Percentiles rank a stretch among this genome's conserved stretches.
Evolutionary conservation across 2,329 filamentous ascomycete species (phyloP).

Genomic region (Hypomyces rosellus): DNA sequence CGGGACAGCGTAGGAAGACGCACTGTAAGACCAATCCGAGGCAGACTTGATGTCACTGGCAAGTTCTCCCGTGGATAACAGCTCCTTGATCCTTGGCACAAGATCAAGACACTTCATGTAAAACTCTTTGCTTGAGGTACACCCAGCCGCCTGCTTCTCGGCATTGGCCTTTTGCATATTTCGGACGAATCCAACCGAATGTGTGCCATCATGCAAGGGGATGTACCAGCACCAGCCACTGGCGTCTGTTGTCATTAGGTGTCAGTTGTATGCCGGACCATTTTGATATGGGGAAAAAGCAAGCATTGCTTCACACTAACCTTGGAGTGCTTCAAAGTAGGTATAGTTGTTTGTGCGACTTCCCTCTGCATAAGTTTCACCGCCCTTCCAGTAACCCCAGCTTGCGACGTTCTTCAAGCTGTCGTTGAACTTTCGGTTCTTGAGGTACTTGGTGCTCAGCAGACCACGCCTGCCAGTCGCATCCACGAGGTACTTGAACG

Average conservation of each 20-base stretch:
- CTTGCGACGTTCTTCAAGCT: slow-evolving; percentile 43
- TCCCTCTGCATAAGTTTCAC: slow-evolving; percentile 26
- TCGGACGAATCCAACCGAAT: no score
- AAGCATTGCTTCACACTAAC: slow-evolving; percentile 13
- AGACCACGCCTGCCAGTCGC: slow-evolving; percentile 40
- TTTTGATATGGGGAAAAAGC: background rate
- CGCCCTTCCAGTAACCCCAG: slow-evolving; percentile 42
- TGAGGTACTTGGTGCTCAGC: slow-evolving; percentile 41
- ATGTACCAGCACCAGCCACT: slow-evolving; percentile 35
- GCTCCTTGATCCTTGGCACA: slow-evolving; percentile 20
- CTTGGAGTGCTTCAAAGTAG: slow-evolving; percentile 38
- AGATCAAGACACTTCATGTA: slow-evolving; percentile 27
- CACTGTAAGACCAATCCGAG: slow-evolving; percentile 34
- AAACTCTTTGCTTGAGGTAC: slow-evolving; percentile 18
- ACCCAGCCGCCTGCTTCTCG: no score
- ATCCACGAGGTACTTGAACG: slow-evolving; percentile 43
- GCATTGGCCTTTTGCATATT: no score
- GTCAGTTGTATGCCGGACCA: background rate
- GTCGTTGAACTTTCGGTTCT: slow-evolving; percentile 40
- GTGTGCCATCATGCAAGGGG: no score
- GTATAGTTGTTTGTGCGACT: slow-evolving; percentile 30
- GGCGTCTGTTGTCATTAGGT: slow-evolving; percentile 25
- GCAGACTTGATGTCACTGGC: slow-evolving; percentile 31
- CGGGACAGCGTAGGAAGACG: no score
- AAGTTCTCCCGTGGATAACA: slow-evolving; percentile 27